These are phyloP conservation scores for Heterococcus sp. DNA, from an alignment of 108 stramenopile species.

Conservation along the genomic window DNA sequence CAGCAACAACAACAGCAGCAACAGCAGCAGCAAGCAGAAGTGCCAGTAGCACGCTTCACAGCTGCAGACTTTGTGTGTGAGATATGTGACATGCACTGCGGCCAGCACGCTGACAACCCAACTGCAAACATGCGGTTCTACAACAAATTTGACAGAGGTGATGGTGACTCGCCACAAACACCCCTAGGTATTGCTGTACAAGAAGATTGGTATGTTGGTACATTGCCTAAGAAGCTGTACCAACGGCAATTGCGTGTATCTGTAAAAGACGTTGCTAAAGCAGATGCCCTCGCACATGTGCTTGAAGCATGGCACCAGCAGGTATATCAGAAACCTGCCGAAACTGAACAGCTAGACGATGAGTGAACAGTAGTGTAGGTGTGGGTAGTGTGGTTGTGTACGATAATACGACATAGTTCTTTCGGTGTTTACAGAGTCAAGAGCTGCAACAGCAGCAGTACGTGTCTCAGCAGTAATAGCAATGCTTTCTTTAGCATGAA, in stretches of 20 bases:
- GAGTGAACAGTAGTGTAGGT: too few species aligned
- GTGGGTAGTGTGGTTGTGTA: too few species aligned
- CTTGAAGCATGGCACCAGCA: too few species aligned
- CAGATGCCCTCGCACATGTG: too few species aligned
- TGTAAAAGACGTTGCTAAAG: neutral
- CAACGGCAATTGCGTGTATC: neutral
- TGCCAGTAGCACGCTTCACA: neutral
- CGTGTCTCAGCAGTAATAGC: too few species aligned
- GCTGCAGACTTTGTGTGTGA: conserved; percentile 27
- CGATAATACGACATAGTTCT: too few species aligned
- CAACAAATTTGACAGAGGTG: neutral
- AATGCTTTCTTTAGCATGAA: too few species aligned
- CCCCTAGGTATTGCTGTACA: neutral
- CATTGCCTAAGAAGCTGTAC: neutral
- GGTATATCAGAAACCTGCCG: too few species aligned
- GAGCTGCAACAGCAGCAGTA: too few species aligned
- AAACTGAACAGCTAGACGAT: too few species aligned
- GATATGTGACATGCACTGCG: conserved; percentile 35
- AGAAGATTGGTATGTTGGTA: neutral
- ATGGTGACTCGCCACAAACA: neutral
- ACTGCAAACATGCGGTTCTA: neutral
- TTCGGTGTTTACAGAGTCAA: too few species aligned
- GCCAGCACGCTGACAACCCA: neutral
- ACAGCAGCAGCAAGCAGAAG: neutral
- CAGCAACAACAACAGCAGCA: too few species aligned